Conservation (phyloP, 2,329 filamentous ascomycete species). For the Fusarium irregulare region DNA sequence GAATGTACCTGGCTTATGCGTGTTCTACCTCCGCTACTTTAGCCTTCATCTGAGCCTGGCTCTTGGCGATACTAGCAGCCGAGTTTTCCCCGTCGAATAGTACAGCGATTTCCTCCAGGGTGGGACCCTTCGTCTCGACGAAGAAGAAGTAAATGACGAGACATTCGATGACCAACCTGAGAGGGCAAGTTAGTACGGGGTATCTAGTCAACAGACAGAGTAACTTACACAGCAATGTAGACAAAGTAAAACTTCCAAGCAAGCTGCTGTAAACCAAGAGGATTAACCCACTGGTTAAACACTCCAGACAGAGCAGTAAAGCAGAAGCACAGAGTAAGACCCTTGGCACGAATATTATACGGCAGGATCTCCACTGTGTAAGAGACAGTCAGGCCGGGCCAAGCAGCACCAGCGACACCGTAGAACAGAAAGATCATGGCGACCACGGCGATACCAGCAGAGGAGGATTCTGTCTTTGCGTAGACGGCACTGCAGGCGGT, state of each 20-base stretch:
- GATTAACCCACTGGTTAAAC: conserved; percentile 44
- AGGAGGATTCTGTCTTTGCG: conserved; percentile 33
- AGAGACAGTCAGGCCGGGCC: conserved; percentile 42
- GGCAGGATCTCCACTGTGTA: conserved; percentile 43
- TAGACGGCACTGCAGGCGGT: conserved; percentile 43
- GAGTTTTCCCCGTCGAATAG: conserved; percentile 40
- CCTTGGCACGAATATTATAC: conserved; percentile 43
- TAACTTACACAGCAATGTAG: conserved; percentile 41
- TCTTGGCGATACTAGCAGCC: conserved; percentile 37
- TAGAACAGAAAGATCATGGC: conserved; percentile 46
- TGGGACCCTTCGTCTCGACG: conserved; percentile 40
- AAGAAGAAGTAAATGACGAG: conserved; percentile 45
- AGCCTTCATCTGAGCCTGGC: conserved; percentile 35
- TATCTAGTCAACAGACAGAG: accelerated
- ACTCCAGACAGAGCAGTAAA: conserved; percentile 42
- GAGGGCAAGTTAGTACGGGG: accelerated
- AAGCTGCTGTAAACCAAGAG: conserved; percentile 38
- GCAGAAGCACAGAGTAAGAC: conserved; percentile 41
- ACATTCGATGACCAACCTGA: conserved; percentile 39
- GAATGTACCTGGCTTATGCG: neutral
- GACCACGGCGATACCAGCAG: conserved; percentile 38
- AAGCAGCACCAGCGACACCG: conserved; percentile 39
- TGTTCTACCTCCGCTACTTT: conserved; percentile 32
- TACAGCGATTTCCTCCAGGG: conserved; percentile 43
- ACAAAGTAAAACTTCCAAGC: conserved; percentile 43